Evolutionary conservation across 495 filamentous ascomycete species (phyloP), one percentile per base, ranked within the genome.

Genomic region (Xeromyces bisporus): DNA sequence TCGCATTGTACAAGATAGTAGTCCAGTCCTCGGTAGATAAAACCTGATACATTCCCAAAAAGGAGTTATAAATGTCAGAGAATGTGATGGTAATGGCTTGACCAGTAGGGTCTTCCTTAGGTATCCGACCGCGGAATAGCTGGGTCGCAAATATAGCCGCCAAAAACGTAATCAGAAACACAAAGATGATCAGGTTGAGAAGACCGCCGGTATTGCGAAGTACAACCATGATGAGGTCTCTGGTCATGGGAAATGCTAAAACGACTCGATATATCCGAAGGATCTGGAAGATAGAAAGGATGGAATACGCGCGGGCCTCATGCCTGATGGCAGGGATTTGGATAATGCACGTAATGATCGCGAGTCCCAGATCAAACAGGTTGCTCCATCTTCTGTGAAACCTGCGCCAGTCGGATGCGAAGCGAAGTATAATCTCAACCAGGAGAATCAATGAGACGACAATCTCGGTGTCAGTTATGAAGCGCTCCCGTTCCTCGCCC

Each of bases 21-120:
- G 89, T 96, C 89, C 89, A 99, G 47, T 92, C 80, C 47, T 99
- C 89, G 40, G 84, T 94, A 14, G 89, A 93, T n/a, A 99, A 62
- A 16, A 99, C 71, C 48, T 92, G 82, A 45, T 99, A 99, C 89
- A 99, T 99, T 33, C 85, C 89, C 12, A 96, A 66, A 41, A 94
- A 99, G 0, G 84, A 77, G 41, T 94, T 94, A 55, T 80, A 99
- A 18, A 94, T 87, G 21, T 82, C 80, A 41, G 68, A 67, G 53
- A 99, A 99, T 1, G 80, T 77, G 36, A 86, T 69, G 24, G 62
- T 58, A 40, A 77, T 67, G 0, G 49, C 46, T 5, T 71, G 54
- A 0, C 69, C 77, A 1, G 56, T 39, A n/a, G 54, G 47, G 35
- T 86, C 69, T 9, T 53, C 24, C 9, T 44, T 24, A 3, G 80